These are phyloP conservation scores for Colletotrichum costaricense DNA, from an alignment of 2,329 filamentous ascomycete species.

Conservation along the genomic window DNA sequence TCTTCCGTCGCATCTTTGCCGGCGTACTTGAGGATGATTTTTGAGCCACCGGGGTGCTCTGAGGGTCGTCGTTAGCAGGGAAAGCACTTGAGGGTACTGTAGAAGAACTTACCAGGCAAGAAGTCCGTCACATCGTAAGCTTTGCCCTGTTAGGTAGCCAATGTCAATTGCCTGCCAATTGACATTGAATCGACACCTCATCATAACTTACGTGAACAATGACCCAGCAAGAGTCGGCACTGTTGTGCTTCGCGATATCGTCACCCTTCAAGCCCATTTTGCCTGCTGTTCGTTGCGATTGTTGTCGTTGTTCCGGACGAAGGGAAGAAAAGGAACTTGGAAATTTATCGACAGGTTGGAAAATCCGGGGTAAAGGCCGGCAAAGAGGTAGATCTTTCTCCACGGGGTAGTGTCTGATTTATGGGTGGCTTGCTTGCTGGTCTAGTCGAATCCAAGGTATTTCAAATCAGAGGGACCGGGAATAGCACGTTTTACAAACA, in stretches of 20 bases:
- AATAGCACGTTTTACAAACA: neutral
- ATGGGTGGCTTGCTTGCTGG: constrained; percentile 13
- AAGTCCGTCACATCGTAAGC: constrained; percentile 93
- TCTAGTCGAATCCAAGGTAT: constrained; percentile 1
- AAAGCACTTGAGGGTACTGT: neutral
- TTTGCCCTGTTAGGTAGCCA: constrained; percentile 66
- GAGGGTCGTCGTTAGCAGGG: constrained; percentile 3
- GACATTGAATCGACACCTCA: neutral
- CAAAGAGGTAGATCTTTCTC: constrained; percentile 26
- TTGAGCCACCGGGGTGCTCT: constrained; percentile 90
- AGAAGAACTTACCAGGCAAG: constrained; percentile 70
- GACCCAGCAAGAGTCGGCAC: constrained; percentile 88
- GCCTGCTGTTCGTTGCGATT: constrained; percentile 2
- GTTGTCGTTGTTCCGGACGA: constrained; percentile 13
- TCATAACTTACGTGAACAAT: constrained; percentile 76
- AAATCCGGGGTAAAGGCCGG: constrained; percentile 28
- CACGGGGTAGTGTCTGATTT: constrained; percentile 14
- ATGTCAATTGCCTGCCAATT: constrained; percentile 25
- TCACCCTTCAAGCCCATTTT: constrained; percentile 60
- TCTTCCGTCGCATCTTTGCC: constrained; percentile 93
- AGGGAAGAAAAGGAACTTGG: constrained; percentile 1
- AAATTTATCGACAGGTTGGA: neutral
- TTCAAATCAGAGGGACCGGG: constrained; percentile 20
- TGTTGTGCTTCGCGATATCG: constrained; percentile 78
- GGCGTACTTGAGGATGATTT: constrained; percentile 97